Evolutionary conservation across 1,139 yeast species (phyloP).

Genomic region (Lodderomyces pseudojiufengensis): DNA sequence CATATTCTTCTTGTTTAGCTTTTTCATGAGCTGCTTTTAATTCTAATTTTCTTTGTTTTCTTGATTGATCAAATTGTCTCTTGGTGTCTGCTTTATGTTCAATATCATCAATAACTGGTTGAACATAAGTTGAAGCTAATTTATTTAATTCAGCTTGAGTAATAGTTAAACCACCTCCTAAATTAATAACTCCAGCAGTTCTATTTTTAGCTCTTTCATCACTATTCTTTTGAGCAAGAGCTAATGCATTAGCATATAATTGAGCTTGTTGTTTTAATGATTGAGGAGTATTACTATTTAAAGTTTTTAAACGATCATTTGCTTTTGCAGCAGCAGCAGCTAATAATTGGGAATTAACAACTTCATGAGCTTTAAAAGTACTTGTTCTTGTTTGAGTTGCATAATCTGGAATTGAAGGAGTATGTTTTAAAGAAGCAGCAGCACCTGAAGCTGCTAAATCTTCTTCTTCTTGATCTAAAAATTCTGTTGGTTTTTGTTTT

Average conservation of each 20-base stretch:
- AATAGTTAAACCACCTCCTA: constrained; percentile 89
- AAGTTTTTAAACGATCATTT: constrained; percentile 41
- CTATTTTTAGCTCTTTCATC: constrained; percentile 49
- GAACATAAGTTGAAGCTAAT: constrained; percentile 78
- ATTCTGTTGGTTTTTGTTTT: constrained; percentile 23
- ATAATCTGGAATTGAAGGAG: constrained; percentile 24
- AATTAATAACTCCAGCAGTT: constrained; percentile 57
- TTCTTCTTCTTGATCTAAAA: constrained; percentile 28
- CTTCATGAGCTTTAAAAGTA: constrained; percentile 37
- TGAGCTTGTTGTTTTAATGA: constrained; percentile 43
- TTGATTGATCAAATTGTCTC: constrained; percentile 55
- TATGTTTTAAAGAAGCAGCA: constrained; percentile 34
- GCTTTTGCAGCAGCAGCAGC: constrained; percentile 63
- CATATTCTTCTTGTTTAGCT: constrained; percentile 48
- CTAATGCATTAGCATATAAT: constrained; percentile 43
- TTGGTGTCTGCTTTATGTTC: constrained; percentile 67
- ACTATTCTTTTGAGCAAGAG: constrained; percentile 67
- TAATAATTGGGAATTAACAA: constrained; percentile 55
- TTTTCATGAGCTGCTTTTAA: constrained; percentile 35
- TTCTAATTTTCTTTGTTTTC: constrained; percentile 31
- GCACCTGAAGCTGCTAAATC: constrained; percentile 38
- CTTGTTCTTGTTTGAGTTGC: constrained; percentile 28
- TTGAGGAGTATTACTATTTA: constrained; percentile 32
- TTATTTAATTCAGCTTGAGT: constrained; percentile 71
- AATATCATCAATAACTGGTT: constrained; percentile 82